These are phyloP conservation scores for Cutaneotrichosporon cutaneum DNA, from an alignment of 1,284 basidiomycete species.

Conservation along the genomic window DNA sequence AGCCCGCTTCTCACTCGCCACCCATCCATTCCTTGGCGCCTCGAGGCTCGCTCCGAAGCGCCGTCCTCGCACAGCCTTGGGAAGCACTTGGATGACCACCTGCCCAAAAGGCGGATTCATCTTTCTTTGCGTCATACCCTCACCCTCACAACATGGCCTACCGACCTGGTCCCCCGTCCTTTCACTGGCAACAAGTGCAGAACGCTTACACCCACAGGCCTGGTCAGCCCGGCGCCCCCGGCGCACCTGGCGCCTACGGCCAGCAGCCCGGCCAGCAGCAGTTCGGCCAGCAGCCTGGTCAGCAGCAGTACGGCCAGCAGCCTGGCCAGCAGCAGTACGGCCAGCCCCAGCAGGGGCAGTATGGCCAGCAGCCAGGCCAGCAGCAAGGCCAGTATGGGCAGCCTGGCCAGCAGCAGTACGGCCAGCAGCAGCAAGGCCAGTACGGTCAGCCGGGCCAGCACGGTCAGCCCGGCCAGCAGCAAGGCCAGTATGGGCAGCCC, in stretches of 20 bases:
- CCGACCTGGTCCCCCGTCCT: background rate
- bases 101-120: too few relatives aligned
- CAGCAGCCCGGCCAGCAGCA: slow-evolving; percentile 26
- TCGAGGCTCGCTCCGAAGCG: too few relatives aligned
- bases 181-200: background rate
- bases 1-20: too few relatives aligned
- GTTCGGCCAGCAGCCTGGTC: slow-evolving; percentile 17
- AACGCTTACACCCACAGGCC: slow-evolving; percentile 12
- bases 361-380: slow-evolving; percentile 24
- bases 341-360: slow-evolving; percentile 28
- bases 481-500: slow-evolving; percentile 17
- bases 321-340: slow-evolving; percentile 28
- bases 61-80: background rate
- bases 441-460: slow-evolving; percentile 22
- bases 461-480: slow-evolving; percentile 28
- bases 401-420: slow-evolving; percentile 26
- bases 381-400: slow-evolving; percentile 32
- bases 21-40: background rate
- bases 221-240: slow-evolving; percentile 8
- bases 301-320: slow-evolving; percentile 30
- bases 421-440: slow-evolving; percentile 29
- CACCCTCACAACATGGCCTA: background rate
- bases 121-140: too few relatives aligned
- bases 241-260: slow-evolving; percentile 23
- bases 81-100: too few relatives aligned